These are phyloP conservation scores for Melaleuca quinquenervia DNA, from an alignment of 345 rosid species.

Conservation along the genomic window DNA sequence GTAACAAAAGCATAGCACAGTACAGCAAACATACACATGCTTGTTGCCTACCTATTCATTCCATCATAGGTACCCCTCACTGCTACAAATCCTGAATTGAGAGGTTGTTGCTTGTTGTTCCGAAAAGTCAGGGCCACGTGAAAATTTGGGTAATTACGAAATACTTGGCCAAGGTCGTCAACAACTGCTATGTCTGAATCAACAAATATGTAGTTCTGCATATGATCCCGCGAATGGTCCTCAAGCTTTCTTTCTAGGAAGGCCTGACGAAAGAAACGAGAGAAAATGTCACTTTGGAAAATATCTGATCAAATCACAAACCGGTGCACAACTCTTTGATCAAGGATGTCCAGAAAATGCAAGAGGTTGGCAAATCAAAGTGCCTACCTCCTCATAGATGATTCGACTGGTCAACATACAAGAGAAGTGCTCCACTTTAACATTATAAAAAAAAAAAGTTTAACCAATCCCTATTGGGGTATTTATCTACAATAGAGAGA, in stretches of 20 bases:
- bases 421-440: background rate
- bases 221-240: slow-evolving; percentile 23
- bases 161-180: slow-evolving; percentile 53
- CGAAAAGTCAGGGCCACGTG: slow-evolving; percentile 86
- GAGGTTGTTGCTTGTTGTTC: slow-evolving; percentile 88
- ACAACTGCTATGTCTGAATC: slow-evolving; percentile 88
- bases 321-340: background rate
- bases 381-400: background rate
- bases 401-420: background rate
- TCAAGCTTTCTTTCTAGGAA: slow-evolving; percentile 56
- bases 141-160: slow-evolving; percentile 44
- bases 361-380: background rate
- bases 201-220: slow-evolving; percentile 63
- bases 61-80: slow-evolving; percentile 82
- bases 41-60: slow-evolving; percentile 40
- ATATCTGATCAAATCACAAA: background rate
- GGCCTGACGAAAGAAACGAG: slow-evolving; percentile 23
- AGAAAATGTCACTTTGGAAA: background rate
- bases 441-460: background rate
- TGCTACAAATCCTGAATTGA: slow-evolving; percentile 91
- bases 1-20: background rate
- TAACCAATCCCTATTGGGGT: background rate
- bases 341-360: background rate
- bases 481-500: background rate
- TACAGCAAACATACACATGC: background rate